Conservation (phyloP, 768 basidiomycete genomes). For the Lactarius deliciosus region DNA sequence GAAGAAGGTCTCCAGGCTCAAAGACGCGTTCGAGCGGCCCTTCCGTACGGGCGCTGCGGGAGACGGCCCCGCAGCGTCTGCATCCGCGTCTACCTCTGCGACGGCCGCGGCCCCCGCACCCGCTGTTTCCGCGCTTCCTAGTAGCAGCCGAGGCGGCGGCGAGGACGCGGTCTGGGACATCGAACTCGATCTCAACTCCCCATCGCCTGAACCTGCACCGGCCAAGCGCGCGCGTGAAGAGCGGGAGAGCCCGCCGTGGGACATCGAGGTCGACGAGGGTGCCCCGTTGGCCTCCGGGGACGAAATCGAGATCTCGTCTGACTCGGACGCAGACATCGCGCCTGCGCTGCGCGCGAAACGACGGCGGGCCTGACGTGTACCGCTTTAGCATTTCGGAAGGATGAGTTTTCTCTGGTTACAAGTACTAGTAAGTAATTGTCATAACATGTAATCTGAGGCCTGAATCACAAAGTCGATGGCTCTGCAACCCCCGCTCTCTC, state of each 20-base stretch:
- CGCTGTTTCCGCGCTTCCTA: no score
- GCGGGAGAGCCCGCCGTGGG: constrained; percentile 26
- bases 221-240: constrained; percentile 20
- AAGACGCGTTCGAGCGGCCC: constrained; percentile 88
- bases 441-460: background rate
- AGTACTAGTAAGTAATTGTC: no score
- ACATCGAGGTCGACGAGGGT: constrained; percentile 22
- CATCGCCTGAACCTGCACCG: constrained; percentile 5
- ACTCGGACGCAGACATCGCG: constrained; percentile 18
- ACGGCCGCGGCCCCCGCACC: background rate
- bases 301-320: background rate
- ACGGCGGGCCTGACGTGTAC: constrained; percentile 10
- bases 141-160: background rate
- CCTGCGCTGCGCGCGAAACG: constrained; percentile 25
- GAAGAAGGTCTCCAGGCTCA: constrained; percentile 87
- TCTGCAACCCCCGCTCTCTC: background rate
- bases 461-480: background rate
- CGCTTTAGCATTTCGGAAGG: background rate
- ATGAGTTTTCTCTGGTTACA: no score
- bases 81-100: background rate
- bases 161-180: constrained; percentile 66
- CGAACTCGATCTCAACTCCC: constrained; percentile 52
- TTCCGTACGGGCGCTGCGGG: constrained; percentile 70
- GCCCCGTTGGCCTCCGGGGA: background rate
- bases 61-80: constrained; percentile 28